Conservation (phyloP, 495 filamentous ascomycete genomes). For the Articulospora tetracladia region DNA sequence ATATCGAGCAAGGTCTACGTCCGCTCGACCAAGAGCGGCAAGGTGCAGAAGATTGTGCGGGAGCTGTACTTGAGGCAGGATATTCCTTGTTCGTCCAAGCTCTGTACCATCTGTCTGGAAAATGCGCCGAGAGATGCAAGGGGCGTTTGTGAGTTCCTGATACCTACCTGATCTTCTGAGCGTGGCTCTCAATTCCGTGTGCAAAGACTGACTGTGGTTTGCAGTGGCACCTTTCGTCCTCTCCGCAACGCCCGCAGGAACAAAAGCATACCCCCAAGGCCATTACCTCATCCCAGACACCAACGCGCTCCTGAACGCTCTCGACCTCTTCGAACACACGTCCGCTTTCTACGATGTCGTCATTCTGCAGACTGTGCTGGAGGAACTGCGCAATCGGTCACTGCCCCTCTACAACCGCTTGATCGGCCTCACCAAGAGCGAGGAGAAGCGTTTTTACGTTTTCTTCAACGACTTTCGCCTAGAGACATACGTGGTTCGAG, state of each 20-base stretch:
- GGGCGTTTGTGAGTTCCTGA: slow-evolving; percentile 57
- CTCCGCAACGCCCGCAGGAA: slow-evolving; percentile 80
- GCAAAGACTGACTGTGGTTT: neutral
- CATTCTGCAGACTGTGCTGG: slow-evolving; percentile 90
- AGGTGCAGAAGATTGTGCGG: slow-evolving; percentile 96
- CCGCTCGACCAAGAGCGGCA: slow-evolving; percentile 86
- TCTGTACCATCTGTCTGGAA: slow-evolving; percentile 71
- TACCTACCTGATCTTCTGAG: neutral
- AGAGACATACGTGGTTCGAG: slow-evolving; percentile 80
- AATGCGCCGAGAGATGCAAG: slow-evolving; percentile 72
- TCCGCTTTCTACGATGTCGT: slow-evolving; percentile 93
- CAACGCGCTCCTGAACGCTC: slow-evolving; percentile 90
- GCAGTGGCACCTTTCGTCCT: slow-evolving; percentile 78
- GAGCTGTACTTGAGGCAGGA: slow-evolving; percentile 95
- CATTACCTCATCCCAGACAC: slow-evolving; percentile 97
- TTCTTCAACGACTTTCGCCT: slow-evolving; percentile 98
- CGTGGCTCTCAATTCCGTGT: slow-evolving; percentile 16
- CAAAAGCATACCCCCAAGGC: slow-evolving; percentile 73
- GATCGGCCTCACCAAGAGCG: slow-evolving; percentile 82
- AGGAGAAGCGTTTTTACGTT: slow-evolving; percentile 95
- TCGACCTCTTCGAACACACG: slow-evolving; percentile 93
- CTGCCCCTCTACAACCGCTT: slow-evolving; percentile 93
- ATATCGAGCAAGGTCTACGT: slow-evolving; percentile 92
- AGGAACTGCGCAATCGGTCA: slow-evolving; percentile 91
- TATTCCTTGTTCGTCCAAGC: slow-evolving; percentile 92